Conservation (phyloP, 1,284 basidiomycete genomes). For the Chondrostereum purpureum region DNA sequence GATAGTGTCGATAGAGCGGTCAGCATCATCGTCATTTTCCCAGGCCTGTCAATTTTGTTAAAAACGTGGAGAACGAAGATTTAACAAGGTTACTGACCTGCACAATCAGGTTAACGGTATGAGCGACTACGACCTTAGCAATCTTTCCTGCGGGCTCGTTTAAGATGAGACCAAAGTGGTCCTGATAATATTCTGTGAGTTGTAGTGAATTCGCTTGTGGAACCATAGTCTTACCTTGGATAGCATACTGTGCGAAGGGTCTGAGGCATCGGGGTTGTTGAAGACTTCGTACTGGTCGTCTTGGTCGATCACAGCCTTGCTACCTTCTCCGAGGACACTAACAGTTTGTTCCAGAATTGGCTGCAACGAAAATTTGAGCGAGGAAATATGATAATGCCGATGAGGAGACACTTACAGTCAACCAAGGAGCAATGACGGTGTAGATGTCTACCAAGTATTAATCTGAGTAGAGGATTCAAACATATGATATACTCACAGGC, state of each 20-base stretch:
- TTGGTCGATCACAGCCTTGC: conserved; percentile 65
- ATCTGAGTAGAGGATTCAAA: too few species aligned
- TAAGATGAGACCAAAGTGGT: conserved; percentile 58
- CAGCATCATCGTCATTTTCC: conserved; percentile 43
- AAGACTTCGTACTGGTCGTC: conserved; percentile 71
- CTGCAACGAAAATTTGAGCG: conserved; percentile 25
- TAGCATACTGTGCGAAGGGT: conserved; percentile 66
- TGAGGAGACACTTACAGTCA: conserved; percentile 33
- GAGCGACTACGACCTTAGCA: conserved; percentile 58
- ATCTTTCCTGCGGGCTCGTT: conserved; percentile 72
- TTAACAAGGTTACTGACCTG: conserved; percentile 29
- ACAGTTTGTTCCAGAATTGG: conserved; percentile 57
- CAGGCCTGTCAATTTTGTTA: conserved; percentile 36
- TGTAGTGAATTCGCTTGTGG: not conserved
- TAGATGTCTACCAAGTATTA: conserved; percentile 69
- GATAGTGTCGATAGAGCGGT: conserved; percentile 49
- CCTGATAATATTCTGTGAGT: conserved; percentile 25
- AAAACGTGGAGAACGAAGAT: not conserved
- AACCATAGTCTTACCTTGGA: conserved; percentile 41
- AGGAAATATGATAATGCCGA: not conserved
- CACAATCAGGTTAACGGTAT: conserved; percentile 59
- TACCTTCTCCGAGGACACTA: conserved; percentile 51
- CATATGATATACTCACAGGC: conserved; percentile 56
- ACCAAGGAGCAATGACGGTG: conserved; percentile 64
- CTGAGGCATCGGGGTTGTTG: conserved; percentile 62